Conservation (phyloP, 257 asterid genomes). For the Echium plantagineum region DNA sequence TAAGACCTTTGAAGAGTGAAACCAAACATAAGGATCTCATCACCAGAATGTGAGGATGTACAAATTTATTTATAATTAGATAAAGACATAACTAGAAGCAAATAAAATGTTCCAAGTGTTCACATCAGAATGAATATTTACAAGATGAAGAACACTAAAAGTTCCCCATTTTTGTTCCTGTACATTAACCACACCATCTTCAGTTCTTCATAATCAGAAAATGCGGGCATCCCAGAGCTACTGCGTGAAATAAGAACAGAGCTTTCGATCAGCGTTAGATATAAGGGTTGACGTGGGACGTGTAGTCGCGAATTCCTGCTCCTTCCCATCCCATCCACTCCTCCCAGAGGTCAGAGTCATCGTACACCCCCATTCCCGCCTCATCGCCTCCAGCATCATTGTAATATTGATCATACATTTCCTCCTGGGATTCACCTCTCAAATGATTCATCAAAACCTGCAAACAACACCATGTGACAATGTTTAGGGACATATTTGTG, state of each 20-base stretch:
- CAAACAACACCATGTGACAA: slow-evolving; percentile 5
- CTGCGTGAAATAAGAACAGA: neutral
- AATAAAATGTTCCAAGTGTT: neutral
- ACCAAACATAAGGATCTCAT: too few relatives aligned
- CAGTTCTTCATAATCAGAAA: slow-evolving; percentile 5
- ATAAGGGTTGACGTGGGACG: slow-evolving; percentile 77
- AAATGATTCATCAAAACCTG: slow-evolving; percentile 69
- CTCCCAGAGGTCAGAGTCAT: slow-evolving; percentile 80
- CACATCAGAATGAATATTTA: slow-evolving; percentile 8
- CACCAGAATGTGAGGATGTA: too few relatives aligned
- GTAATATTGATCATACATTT: slow-evolving; percentile 6
- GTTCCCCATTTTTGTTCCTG: slow-evolving; percentile 2
- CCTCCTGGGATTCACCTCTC: slow-evolving; percentile 32
- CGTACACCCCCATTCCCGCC: slow-evolving; percentile 37
- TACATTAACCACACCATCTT: slow-evolving; percentile 32
- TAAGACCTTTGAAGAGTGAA: too few relatives aligned
- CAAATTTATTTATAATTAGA: too few relatives aligned
- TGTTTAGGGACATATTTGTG: neutral
- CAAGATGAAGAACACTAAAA: slow-evolving; percentile 6
- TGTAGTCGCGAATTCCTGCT: slow-evolving; percentile 74
- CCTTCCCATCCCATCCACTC: slow-evolving; percentile 99
- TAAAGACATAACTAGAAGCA: neutral
- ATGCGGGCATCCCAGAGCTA: slow-evolving; percentile 14
- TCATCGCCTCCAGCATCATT: slow-evolving; percentile 24
- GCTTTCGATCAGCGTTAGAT: slow-evolving; percentile 21